Conservation (phyloP, 225 moss, liverwort and hornwort genomes). For the Climacium dendroides region DNA sequence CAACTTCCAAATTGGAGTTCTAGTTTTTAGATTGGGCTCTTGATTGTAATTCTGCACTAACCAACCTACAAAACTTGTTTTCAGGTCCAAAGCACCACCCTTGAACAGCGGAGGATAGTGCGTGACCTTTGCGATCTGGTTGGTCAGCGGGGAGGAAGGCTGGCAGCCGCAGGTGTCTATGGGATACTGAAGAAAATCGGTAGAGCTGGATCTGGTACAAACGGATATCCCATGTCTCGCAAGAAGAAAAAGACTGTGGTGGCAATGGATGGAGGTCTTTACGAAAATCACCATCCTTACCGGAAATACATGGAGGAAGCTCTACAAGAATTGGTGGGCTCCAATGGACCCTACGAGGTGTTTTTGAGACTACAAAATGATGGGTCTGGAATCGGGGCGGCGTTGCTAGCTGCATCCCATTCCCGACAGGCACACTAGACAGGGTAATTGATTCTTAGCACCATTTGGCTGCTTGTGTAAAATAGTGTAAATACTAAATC, state of each 20-base stretch:
- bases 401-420: constrained; percentile 78
- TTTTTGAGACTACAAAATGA: constrained; percentile 69
- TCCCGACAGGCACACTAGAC: constrained; percentile 10
- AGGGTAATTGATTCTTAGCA: neutral
- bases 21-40: neutral
- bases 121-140: constrained; percentile 70
- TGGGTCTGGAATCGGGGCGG: constrained; percentile 86
- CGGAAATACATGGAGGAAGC: constrained; percentile 68
- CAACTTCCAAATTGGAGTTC: neutral
- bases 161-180: constrained; percentile 84
- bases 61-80: neutral
- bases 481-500: constrained; percentile 1
- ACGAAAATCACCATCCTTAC: constrained; percentile 69
- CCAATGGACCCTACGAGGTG: constrained; percentile 51
- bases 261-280: constrained; percentile 89
- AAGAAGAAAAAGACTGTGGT: constrained; percentile 67
- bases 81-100: constrained; percentile 56
- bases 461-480: neutral
- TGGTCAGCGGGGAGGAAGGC: constrained; percentile 71
- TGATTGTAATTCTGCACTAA: neutral
- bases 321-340: constrained; percentile 59
- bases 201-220: constrained; percentile 37
- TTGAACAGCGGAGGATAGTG: constrained; percentile 63
- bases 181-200: constrained; percentile 85
- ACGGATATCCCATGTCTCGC: constrained; percentile 6